Evolutionary conservation across 805 yeast species (phyloP).

Genomic region (Candida koratica): DNA sequence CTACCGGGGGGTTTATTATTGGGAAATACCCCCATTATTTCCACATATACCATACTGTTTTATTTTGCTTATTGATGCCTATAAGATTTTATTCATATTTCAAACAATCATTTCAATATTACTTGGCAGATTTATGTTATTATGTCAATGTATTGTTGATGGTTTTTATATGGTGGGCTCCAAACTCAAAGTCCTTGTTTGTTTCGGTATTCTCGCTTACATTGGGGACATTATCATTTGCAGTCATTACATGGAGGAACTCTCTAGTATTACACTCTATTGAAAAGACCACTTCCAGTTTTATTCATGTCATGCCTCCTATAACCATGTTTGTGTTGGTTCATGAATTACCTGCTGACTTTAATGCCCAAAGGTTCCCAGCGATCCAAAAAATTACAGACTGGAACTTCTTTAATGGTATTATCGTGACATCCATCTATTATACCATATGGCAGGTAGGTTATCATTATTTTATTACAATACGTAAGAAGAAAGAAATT

Average conservation of each 20-base stretch:
- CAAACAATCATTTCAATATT: constrained; percentile 76
- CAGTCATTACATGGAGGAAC: constrained; percentile 94
- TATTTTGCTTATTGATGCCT: constrained; percentile 69
- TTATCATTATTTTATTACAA: constrained; percentile 89
- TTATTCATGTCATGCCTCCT: constrained; percentile 90
- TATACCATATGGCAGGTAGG: constrained; percentile 87
- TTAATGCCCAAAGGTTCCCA: constrained; percentile 62
- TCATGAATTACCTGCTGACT: constrained; percentile 61
- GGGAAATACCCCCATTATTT: constrained; percentile 76
- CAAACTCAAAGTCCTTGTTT: constrained; percentile 67
- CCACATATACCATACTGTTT: constrained; percentile 66
- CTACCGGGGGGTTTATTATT: constrained; percentile 67
- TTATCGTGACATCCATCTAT: constrained; percentile 73
- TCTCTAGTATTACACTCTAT: constrained; percentile 87
- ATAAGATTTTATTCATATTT: constrained; percentile 79
- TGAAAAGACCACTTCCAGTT: constrained; percentile 87
- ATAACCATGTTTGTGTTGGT: constrained; percentile 80
- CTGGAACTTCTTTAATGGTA: constrained; percentile 70
- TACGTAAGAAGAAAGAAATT: constrained; percentile 72
- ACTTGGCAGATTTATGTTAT: constrained; percentile 89
- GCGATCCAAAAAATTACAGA: constrained; percentile 64
- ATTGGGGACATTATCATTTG: constrained; percentile 87
- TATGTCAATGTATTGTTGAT: constrained; percentile 74
- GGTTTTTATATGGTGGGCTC: constrained; percentile 77
- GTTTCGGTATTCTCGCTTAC: constrained; percentile 82